Percentiles rank a stretch among this genome's conserved stretches.
Evolutionary conservation across 148 eudicot genomes (phyloP).

Genomic region (Heliosperma pusillum): DNA sequence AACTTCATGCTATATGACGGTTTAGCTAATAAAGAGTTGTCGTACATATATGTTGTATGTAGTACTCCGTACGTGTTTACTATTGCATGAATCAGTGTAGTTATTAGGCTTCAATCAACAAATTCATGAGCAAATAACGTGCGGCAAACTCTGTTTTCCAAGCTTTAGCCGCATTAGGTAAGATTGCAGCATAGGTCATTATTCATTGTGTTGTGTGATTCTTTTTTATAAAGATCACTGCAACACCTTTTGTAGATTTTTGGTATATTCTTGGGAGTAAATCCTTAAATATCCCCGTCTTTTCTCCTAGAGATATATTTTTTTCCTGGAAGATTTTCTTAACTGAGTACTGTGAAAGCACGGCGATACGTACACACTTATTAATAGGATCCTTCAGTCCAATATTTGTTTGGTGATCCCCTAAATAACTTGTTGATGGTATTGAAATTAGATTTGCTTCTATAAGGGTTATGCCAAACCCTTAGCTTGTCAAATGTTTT

Average conservation of each 20-base stretch:
- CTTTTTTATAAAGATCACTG: neutral
- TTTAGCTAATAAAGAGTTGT: neutral
- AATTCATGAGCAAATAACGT: neutral
- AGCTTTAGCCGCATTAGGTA: neutral
- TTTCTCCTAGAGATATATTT: neutral
- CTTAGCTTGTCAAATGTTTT: neutral
- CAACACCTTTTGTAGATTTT: neutral
- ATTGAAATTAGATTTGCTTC: neutral
- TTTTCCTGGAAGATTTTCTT: neutral
- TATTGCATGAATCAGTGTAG: neutral
- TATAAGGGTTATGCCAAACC: neutral
- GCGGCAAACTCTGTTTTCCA: neutral
- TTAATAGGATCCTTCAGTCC: neutral
- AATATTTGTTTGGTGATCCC: neutral
- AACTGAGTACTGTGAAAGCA: neutral
- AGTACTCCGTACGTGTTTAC: too few relatives aligned
- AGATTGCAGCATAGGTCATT: neutral
- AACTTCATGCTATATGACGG: neutral
- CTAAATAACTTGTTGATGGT: neutral
- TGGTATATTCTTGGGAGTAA: neutral
- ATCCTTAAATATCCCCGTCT: neutral
- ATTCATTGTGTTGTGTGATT: conserved; percentile 1
- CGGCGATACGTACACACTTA: neutral
- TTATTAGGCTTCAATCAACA: neutral
- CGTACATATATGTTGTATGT: neutral